Percentiles rank a stretch among this genome's conserved stretches.
Conservation (phyloP, 108 stramenopile species). For the Fragilariopsis cylindrus region DNA sequence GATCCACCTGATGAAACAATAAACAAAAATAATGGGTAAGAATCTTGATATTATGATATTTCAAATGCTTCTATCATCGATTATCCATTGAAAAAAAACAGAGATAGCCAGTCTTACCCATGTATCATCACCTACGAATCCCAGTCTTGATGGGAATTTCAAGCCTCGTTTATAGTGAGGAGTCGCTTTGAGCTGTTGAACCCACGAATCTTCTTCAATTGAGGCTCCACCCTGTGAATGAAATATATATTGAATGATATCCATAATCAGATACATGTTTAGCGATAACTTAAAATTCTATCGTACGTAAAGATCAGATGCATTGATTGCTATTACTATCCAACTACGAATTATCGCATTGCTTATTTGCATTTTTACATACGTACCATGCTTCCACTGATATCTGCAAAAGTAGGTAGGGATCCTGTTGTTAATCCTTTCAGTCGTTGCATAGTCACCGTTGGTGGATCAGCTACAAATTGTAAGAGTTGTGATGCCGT, state of each 20-base stretch:
- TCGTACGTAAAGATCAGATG: too few relatives aligned
- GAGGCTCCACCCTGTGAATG: constrained; percentile 55
- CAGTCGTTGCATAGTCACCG: constrained; percentile 98
- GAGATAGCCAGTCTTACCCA: constrained; percentile 51
- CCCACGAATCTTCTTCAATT: constrained; percentile 88
- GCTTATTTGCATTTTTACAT: background rate
- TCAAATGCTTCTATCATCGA: too few relatives aligned
- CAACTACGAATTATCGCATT: background rate
- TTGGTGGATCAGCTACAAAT: constrained; percentile 98
- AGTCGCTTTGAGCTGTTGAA: constrained; percentile 55
- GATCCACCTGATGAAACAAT: constrained; percentile 30
- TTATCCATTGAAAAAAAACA: too few relatives aligned
- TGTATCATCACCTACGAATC: constrained; percentile 98
- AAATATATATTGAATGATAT: background rate
- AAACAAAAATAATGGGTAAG: too few relatives aligned
- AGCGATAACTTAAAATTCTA: background rate
- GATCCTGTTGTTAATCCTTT: constrained; percentile 96
- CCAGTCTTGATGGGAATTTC: constrained; percentile 41
- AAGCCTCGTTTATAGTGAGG: constrained; percentile 19
- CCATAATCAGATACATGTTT: background rate
- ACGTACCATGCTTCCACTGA: constrained; percentile 56
- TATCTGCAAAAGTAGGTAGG: constrained; percentile 95
- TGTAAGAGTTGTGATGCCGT: constrained; percentile 57
- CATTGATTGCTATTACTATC: background rate
- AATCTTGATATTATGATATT: too few relatives aligned